Conservation (phyloP, 805 yeast genomes). For the Kluyveromyces wickerhamii region DNA sequence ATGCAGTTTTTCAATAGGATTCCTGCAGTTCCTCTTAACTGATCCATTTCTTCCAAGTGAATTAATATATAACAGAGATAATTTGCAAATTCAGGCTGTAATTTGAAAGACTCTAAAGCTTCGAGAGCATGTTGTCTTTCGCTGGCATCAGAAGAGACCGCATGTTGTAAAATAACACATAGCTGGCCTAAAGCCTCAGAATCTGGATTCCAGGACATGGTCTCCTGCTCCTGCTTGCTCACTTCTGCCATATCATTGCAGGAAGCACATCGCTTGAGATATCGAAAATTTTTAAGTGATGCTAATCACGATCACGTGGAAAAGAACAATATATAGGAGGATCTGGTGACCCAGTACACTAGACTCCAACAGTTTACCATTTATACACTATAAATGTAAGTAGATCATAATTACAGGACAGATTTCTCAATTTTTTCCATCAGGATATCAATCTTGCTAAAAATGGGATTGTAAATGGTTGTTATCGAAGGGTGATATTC, state of each 20-base stretch:
- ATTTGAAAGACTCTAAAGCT: slow-evolving; percentile 60
- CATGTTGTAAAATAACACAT: slow-evolving; percentile 57
- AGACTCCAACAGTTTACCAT: too few relatives aligned
- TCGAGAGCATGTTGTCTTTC: slow-evolving; percentile 62
- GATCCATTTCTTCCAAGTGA: slow-evolving; percentile 16
- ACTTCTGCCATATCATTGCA: too few relatives aligned
- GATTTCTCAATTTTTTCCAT: slow-evolving; percentile 16
- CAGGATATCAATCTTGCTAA: slow-evolving; percentile 38
- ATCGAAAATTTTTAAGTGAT: background rate
- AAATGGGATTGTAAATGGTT: slow-evolving; percentile 50
- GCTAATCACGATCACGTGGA: background rate
- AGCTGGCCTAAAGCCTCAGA: slow-evolving; percentile 54
- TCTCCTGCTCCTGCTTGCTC: background rate
- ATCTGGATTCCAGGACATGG: slow-evolving; percentile 63
- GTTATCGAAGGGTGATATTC: slow-evolving; percentile 40
- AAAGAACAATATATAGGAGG: background rate
- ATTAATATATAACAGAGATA: slow-evolving; percentile 68
- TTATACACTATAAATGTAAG: too few relatives aligned
- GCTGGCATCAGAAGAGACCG: slow-evolving; percentile 50
- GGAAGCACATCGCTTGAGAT: too few relatives aligned
- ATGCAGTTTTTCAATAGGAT: slow-evolving; percentile 71
- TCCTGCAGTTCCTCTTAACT: slow-evolving; percentile 78
- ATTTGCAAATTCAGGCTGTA: slow-evolving; percentile 71
- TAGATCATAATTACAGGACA: too few relatives aligned
- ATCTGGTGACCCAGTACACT: too few relatives aligned